phyloP scores from a whole-genome alignment of 2,329 filamentous ascomycete species.

The Lecanicillium sp. region DNA sequence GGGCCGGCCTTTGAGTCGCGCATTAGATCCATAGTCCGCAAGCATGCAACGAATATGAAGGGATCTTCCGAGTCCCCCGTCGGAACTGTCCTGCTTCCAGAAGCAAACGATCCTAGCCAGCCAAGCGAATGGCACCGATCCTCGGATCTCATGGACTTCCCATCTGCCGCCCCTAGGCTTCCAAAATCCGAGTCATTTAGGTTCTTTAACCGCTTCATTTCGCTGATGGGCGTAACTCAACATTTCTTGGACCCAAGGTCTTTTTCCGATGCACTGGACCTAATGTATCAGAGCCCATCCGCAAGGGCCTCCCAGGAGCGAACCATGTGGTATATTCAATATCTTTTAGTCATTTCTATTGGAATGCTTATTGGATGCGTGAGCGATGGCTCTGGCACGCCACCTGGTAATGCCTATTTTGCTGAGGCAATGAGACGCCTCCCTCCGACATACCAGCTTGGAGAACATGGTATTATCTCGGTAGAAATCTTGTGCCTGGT shows the following conservation, averaged over 20 bases:
- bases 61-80: too few relatives aligned
- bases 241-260: slow-evolving; percentile 19
- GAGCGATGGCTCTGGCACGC: slow-evolving; percentile 11
- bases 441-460: slow-evolving; percentile 16
- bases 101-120: slow-evolving; percentile 9
- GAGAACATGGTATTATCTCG: slow-evolving; percentile 16
- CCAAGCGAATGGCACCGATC: slow-evolving; percentile 8
- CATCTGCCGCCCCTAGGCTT: slow-evolving; percentile 8
- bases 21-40: slow-evolving; percentile 13
- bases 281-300: slow-evolving; percentile 16
- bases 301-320: slow-evolving; percentile 10
- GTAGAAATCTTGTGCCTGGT: slow-evolving; percentile 19
- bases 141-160: slow-evolving; percentile 14
- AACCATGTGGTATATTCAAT: slow-evolving; percentile 19
- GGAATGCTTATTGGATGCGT: slow-evolving; percentile 18
- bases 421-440: slow-evolving; percentile 17
- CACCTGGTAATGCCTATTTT: slow-evolving; percentile 17
- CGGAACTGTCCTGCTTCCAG: slow-evolving; percentile 11
- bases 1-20: slow-evolving; percentile 16
- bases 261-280: slow-evolving; percentile 16
- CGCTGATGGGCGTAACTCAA: slow-evolving; percentile 18
- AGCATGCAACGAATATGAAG: slow-evolving; percentile 9
- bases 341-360: slow-evolving; percentile 21
- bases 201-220: slow-evolving; percentile 15
- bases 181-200: slow-evolving; percentile 14